Evolutionary conservation across 345 rosid genomes (phyloP), one percentile per base, ranked within the genome.

Genomic region (Noccaea bulbosa): DNA sequence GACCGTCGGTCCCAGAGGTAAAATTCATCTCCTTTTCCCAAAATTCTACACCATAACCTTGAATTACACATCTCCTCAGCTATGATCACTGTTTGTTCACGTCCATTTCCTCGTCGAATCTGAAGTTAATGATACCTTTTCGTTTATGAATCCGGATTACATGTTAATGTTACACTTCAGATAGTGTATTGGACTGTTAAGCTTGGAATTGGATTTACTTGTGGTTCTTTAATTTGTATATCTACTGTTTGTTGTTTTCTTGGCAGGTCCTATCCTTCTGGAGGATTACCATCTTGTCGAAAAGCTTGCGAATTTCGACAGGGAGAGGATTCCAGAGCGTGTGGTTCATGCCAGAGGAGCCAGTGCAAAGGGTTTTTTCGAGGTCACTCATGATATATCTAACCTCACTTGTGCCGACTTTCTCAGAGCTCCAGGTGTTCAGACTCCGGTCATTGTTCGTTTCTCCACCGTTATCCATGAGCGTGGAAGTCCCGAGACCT

Each of bases 291-390:
- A 91, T 82, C 77, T 91, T n/a, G 74, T 91, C 33, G 97, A 91
- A 71, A 91, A 91, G 79, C 82, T 91, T 37, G 96, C 97, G 37
- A 85, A 89, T 50, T 88, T 91, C 65, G 93, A 87, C 35, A 83
- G 97, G 77, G 96, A 91, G 62, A 34, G 97, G 49, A 87, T 91
- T 62, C 97, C 97, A 16, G 97, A 91, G 78, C 96, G 97, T 74
- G 93, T 91, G 41, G 97, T 91, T 79, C 97, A 91, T 73, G 97
- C 97, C 15, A 84, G 97, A 79, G 96, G 97, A 75, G 97, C 88
- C 37, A 91, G 97, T 72, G 97, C 96, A 7, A 91, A 91, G 74
- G 97, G 97, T 5, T 88, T 91, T 78, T 91, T 91, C 60, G 97
- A 91, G 84, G 91, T 87, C 49, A 91, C 97, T 27, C 97, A 91